Evolutionary conservation across 805 yeast genomes (phyloP), one percentile per base, ranked within the genome.

Genomic region (Metschnikowia shivogae): DNA sequence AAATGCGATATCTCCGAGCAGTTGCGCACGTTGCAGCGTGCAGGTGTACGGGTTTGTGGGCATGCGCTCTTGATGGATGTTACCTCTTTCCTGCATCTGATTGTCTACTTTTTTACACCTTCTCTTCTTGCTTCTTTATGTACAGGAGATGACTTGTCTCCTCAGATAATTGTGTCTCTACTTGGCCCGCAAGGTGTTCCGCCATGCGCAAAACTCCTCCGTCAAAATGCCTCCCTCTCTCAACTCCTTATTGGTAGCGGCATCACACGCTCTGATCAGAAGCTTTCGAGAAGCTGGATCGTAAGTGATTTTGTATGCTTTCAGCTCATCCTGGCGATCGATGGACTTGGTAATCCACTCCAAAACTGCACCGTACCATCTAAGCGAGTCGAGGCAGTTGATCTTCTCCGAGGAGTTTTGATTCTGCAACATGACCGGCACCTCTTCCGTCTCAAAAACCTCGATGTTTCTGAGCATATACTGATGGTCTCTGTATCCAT

Each of bases 401-500:
- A 87, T 80, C 42, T 72, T 74, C 1, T 68, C 53, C 17, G 17
- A 17, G 17, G 17, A 17, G 1, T 77, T 75, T 52, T 74, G 75
- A 8, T 73, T 69, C 53, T 84, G 85, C 48, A 86, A 62, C 36
- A 84, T 46, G 1, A 82, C 45, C 1, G 99, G 98, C 20, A 92
- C 74, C 52, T 87, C 86, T 31, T 84, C 89, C 0, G 95, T 84
- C 42, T 77, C 70, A 61, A 68, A 89, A 47, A 85, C 81, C 64
- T 93, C 98, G 1, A 87, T 80, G 3, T 83, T 65, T 50, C 76
- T 70, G 44, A 92, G 66, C n/a, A 76, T 62, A 35, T 84, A 72
- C 29, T 79, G 65, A 13, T 85, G 85, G 60, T 89, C 95, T 54
- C 97, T 76, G 64, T 86, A 93, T 0, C 97, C 99, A 59, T 87